Base-by-base conservation (phyloP, 2,329 filamentous ascomycete species). In the Scopulariopsis brevicaulis region DNA sequence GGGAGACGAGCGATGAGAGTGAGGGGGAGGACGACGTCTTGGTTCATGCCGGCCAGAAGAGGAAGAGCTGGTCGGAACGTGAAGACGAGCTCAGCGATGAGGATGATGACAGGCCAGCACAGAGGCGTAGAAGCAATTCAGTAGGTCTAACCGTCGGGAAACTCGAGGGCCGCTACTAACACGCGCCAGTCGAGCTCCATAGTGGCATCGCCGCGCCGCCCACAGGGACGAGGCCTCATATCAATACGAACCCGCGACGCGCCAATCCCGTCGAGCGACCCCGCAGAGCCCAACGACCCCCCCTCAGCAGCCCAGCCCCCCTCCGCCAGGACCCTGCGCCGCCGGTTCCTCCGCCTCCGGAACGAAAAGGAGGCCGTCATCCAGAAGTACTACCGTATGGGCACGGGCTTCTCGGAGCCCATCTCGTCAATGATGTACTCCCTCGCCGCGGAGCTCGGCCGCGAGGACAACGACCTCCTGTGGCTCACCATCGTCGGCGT, bases 401-500 rank as follows among this genome's bases (percentile, higher is more conserved):
- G 94, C 48, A 86, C 89, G 2, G 96, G 91, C 1, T 96, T 96
- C 68, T 93, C 93, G 0, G 94, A 99, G 68, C 94, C 94, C 1
- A 89, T 97, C 58, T 94, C 92, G 0, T 96, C 92, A 0, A 86
- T 97, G 74, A 83, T 96, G 67, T 99, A 97, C 71, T 95, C 91
- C 0, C 78, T 99, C 15, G 94, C 93, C 1, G 96, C 92, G 1
- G 94, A 97, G 67, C 82, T 99, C 7, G 94, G 94, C 61, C 87
- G 92, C 57, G 94, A 97, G 77, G 93, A 97, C 70, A 99, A 97
- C 65, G 92, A 99, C 65, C 78, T 97, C 24, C 78, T 99, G 15
- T 99, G 94, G 94, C 80, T 96, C 59, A 85, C 91, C 6, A 96
- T 97, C 66, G 90, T 99, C 28, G 94, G 94, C 6, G 90, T 96